phyloP scores from a whole-genome alignment of 73 alveolate species.

The Loxodes magnus region DNA sequence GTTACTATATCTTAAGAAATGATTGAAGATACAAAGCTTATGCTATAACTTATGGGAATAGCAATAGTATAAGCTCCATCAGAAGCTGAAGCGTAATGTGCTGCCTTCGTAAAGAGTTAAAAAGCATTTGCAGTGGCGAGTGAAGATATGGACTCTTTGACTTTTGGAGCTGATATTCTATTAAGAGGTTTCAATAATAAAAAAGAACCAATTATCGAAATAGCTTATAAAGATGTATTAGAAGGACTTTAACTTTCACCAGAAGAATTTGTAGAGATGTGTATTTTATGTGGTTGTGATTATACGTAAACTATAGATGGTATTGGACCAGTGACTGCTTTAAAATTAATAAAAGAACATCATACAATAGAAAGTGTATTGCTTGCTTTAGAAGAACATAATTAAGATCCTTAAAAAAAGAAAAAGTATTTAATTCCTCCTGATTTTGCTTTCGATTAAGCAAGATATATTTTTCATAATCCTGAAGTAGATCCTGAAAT shows the following conservation, averaged over 20 bases:
- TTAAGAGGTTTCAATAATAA: constrained; percentile 69
- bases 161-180: constrained; percentile 67
- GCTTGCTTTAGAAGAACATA: constrained; percentile 41
- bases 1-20: constrained; percentile 57
- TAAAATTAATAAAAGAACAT: constrained; percentile 46
- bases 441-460: constrained; percentile 50
- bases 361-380: constrained; percentile 57
- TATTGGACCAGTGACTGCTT: constrained; percentile 74
- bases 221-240: constrained; percentile 52
- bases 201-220: constrained; percentile 73
- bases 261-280: constrained; percentile 85
- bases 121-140: constrained; percentile 76
- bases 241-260: constrained; percentile 47
- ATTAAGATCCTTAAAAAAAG: constrained; percentile 23
- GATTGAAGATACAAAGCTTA: constrained; percentile 82
- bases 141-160: constrained; percentile 92
- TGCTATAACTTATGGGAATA: constrained; percentile 63
- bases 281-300: constrained; percentile 84
- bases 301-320: constrained; percentile 55
- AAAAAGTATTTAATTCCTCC: constrained; percentile 42
- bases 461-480: constrained; percentile 55
- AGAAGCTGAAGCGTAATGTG: constrained; percentile 94
- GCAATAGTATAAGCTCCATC: constrained; percentile 88
- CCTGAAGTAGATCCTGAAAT: constrained; percentile 35
- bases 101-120: constrained; percentile 65